Evolutionary conservation across 1,284 basidiomycete genomes (phyloP), one percentile per base, ranked within the genome.

Genomic region (Puccinia hordei): DNA sequence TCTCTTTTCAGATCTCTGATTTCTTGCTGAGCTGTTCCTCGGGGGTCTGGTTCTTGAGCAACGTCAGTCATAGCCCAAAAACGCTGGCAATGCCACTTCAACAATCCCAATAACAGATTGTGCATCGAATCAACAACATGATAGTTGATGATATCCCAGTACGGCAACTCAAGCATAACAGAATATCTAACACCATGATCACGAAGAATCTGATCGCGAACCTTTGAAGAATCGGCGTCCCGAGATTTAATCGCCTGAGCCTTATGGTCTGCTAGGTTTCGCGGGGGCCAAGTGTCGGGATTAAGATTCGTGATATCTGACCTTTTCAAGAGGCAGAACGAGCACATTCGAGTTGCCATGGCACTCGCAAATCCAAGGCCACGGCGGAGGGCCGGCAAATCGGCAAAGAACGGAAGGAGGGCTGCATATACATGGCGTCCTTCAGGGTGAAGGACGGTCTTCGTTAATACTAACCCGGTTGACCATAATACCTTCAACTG

Each of bases 351-450:
- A 41, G 19, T 77, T 12, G 81, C 57, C 19, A 33, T 59, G 44
- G 73, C 63, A 27, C 30, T 24, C 12, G 69, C n/a, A 81, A 69
- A 82, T 75, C 81, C 82, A 35, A 65, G 71, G 30, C 55, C 59
- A 38, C 68, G 46, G 8, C 75, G 82, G n/a, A 77, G 55, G n/a
- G 82, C 81, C 27, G 81, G 81, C 19, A 82, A 61, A 51, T 82
- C 82, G 13, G 44, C 69, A 27, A 82, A 65, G n/a, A 82, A 72
- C 8, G 81, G 80, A 15, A 72, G 63, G 33, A 82, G 38, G 35
- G 72, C 81, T 4, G 86, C 81, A 1, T 86, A 86, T 22, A 80
- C 71, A 22, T 82, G n/a, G 83, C 85, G 86, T 35, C 86, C 82
- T 24, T 79, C 65, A 0, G 83, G 33, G 17, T 77, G 53, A 10